Evolutionary conservation across 495 filamentous ascomycete species (phyloP), one percentile per base, ranked within the genome.

Genomic region (Aspergillus diversus): DNA sequence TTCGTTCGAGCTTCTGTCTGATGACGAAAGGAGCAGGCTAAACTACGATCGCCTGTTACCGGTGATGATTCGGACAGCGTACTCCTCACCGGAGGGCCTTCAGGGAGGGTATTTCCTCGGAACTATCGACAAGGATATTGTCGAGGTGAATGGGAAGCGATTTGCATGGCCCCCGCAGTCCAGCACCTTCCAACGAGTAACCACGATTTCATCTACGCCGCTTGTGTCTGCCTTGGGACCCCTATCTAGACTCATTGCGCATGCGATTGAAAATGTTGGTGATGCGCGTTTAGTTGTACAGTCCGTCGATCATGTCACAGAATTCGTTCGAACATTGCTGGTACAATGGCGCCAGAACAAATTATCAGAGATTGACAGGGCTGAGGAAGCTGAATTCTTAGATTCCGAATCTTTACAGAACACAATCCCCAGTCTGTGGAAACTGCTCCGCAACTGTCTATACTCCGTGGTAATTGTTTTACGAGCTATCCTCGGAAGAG

Each of bases 271-370:
- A 68, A 82, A 90, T 62, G 83, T 85, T 4, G 77, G 72, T 3
- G 81, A 92, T 65, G 72, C 87, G 0, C 74, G 75, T 57, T 73
- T 88, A 0, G 80, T 97, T 12, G 78, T 90, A 43, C 83, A 80
- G 37, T 81, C 87, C 31, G 80, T 95, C n/a, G 89, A 92, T 63
- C 84, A 90, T 59, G 70, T 97, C 32, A 77, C 86, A 6, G 80
- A 78, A 11, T 96, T 99, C 67, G 83, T 89, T 7, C 81, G 86
- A 33, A 88, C 82, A 4, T 69, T 99, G 27, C 79, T 88, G 55
- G 81, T 87, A n/a, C 88, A 92, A 69, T 99, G 95, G 95, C 84
- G 88, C 55, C 85, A 86, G 63, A 95, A 88, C 72, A 92, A 92
- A 66, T 80, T 99, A 37, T 96, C 90, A 1, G 87, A 91, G 61